Evolutionary conservation across 768 basidiomycete genomes (phyloP), one percentile per base, ranked within the genome.

Genomic region (Lanmaoa pseudosensibilis): DNA sequence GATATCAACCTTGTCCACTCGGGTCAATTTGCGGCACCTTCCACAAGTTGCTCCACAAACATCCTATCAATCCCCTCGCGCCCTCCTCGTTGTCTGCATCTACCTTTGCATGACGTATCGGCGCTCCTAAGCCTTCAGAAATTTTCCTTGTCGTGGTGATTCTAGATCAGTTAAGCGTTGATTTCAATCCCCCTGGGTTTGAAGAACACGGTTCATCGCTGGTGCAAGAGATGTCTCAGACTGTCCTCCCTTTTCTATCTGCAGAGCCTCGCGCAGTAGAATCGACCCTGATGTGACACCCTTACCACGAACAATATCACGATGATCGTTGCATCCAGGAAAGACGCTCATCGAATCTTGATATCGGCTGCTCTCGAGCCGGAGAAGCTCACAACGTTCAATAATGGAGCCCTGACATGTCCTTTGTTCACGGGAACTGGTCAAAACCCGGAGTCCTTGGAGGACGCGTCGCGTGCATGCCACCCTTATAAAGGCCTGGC

Each of bases 401-500:
- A 33, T 49, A 34, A 27, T 53, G 23, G 27, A 46, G 52, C 40
- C 36, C 52, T 38, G 7, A 27, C 49, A 48, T 37, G 39, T 55
- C 46, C 60, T 47, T 53, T 46, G 47, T 58, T 55, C 46, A n/a
- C 54, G 53, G 59, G 36, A 50, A 39, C 37, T 50, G 23, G 18
- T 38, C 25, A 30, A 19, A 10, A 4, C 37, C 49, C 49, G 49
- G n/a, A 19, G 49, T 54, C 37, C 40, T 50, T 47, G 50, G 44
- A 47, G 32, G 30, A 19, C 33, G 6, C 46, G 8, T 50, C 41
- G 61, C 49, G 18, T 32, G 45, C 58, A 46, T 38, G 18, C 34
- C 46, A 19, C 37, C 19, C 30, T 55, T 55, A 56, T 63, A 69
- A 67, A 57, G 45, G 18, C 46, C 32, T 30, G n/a, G 13, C 46